Conservation (phyloP, 768 basidiomycete genomes). For the Xerocomellus chrysenteron region DNA sequence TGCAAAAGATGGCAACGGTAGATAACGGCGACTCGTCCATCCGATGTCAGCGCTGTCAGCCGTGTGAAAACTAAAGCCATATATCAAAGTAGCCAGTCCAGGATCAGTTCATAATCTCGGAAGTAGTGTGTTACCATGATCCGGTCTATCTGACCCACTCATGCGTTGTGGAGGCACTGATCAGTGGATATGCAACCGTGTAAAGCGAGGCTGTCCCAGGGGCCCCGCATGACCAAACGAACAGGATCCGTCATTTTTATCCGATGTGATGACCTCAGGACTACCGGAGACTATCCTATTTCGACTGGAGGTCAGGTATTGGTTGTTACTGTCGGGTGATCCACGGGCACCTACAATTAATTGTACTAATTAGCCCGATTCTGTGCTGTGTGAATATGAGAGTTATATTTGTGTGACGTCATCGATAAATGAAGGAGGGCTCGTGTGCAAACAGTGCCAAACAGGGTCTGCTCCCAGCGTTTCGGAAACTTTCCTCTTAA, state of each 20-base stretch:
- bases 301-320: not conserved
- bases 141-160: not conserved
- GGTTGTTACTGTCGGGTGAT: not conserved
- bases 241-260: not conserved
- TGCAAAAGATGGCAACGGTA: not conserved
- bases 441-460: constrained; percentile 10
- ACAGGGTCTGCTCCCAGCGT: not conserved
- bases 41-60: not conserved
- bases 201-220: not conserved
- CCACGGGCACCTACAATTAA: not conserved
- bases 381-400: not conserved
- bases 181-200: not conserved
- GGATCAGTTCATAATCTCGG: not conserved
- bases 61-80: not conserved
- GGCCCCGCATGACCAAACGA: not conserved
- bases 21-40: not conserved
- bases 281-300: not conserved
- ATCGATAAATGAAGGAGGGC: constrained; percentile 8
- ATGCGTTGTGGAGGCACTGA: not conserved
- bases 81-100: not conserved
- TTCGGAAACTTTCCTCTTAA: not conserved
- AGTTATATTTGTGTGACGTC: constrained; percentile 24
- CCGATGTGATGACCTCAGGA: not conserved
- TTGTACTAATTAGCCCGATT: too few relatives aligned
- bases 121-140: not conserved